Conservation (phyloP, 1,139 yeast genomes). For the Debaryomycetaceae sp. region DNA sequence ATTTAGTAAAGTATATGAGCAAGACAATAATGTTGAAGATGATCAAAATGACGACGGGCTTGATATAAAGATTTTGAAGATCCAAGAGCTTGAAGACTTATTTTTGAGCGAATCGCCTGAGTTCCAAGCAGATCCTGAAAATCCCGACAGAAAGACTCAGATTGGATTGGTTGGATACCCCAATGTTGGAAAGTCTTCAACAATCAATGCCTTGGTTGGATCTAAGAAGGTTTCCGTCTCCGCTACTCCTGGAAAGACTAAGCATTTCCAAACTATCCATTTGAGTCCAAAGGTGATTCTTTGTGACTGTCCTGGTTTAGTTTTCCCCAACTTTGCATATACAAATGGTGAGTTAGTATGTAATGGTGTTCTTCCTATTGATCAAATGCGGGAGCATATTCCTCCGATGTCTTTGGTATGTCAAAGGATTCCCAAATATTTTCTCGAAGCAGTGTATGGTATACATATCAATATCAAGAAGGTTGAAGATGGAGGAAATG, state of each 20-base stretch:
- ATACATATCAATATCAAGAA: conserved; percentile 77
- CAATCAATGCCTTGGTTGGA: conserved; percentile 93
- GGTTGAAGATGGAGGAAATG: conserved; percentile 83
- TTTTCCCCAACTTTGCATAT: conserved; percentile 95
- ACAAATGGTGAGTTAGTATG: conserved; percentile 96
- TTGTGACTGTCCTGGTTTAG: conserved; percentile 99
- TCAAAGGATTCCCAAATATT: conserved; percentile 84
- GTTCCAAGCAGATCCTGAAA: conserved; percentile 51
- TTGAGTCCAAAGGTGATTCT: conserved; percentile 78
- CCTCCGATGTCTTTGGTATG: conserved; percentile 87
- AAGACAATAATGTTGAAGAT: conserved; percentile 8
- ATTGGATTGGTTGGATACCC: conserved; percentile 97
- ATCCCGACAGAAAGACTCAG: conserved; percentile 65
- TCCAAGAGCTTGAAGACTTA: conserved; percentile 79
- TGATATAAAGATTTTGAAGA: conserved; percentile 53
- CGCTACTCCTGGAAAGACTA: conserved; percentile 97
- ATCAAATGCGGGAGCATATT: conserved; percentile 90
- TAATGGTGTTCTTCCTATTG: conserved; percentile 96
- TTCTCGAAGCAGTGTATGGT: conserved; percentile 90
- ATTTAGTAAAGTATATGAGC: conserved; percentile 13
- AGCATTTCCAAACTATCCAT: conserved; percentile 95
- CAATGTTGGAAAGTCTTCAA: conserved; percentile 94
- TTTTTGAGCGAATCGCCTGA: conserved; percentile 80
- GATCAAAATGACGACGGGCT: conserved; percentile 13
- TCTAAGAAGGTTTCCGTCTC: conserved; percentile 96